Base-by-base conservation (phyloP, 164 flowering plant genomes). In the Echeveria elegans region DNA sequence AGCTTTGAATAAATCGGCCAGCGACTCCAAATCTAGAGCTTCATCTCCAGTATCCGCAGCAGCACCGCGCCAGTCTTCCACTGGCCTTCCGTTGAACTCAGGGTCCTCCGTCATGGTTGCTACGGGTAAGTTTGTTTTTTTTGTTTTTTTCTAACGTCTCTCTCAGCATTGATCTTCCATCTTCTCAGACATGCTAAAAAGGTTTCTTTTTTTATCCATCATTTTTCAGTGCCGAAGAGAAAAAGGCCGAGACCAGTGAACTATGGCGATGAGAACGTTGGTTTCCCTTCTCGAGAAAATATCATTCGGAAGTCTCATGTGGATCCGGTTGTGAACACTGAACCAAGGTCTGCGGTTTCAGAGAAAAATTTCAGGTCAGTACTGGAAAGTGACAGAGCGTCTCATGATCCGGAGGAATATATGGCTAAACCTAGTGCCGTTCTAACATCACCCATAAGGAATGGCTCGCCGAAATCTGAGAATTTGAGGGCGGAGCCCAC, bases 171-270 rank as follows among this genome's bases (percentile, higher is more conserved):
- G 16, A 75, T 19, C 7, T 70, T 23, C n/a, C n/a, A n/a, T 43
- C 59, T 31, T 19, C 66, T 18, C 1, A 23, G 2, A 47, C 19
- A 19, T 29, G 5, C 0, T 18, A 43, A 40, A 69, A 14, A 26
- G 70, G 34, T 40, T 41, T 43, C 26, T 23, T 64, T 48, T 65
- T 61, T 75, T 41, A n/a, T n/a, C n/a, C n/a, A n/a, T n/a, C n/a
- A 68, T 72, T 96, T 14, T 63, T 76, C 82, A 88, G 97, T 90
- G n/a, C 96, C 98, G 3, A 92, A 88, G 87, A 86, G 98, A 78
- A 95, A 90, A 66, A 82, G 77, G 66, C 96, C 98, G 12, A 74
- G 98, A 18, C 89, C 83, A 0, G 84, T 79, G 52, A 80, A 78
- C 73, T 72, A 72, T 38, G 87, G 82, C 7, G 94, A 86, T 6